phyloP scores from a whole-genome alignment of 202 grass and related monocot genomes.

The Sporobolus alterniflorus region DNA sequence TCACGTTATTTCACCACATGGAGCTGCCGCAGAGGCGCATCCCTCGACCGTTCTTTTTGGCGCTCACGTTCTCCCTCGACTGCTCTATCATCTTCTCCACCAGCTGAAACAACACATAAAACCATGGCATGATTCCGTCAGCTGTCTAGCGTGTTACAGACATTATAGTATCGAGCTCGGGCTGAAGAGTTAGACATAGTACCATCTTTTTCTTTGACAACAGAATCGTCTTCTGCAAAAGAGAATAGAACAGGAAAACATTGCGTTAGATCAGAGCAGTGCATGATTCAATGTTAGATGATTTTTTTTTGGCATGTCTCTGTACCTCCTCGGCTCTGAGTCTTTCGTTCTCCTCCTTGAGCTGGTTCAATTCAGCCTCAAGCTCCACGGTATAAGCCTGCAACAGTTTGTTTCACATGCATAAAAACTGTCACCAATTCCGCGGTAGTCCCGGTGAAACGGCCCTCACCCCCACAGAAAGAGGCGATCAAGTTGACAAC shows the following conservation, averaged over 20 bases:
- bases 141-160: not conserved
- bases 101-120: slow-evolving; percentile 43
- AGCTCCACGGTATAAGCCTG: slow-evolving; percentile 98
- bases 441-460: not conserved
- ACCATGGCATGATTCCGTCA: slow-evolving; percentile 3
- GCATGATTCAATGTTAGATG: too few species aligned
- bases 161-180: not conserved
- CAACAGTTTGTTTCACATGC: not conserved
- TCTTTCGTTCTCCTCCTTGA: slow-evolving; percentile 89
- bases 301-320: not conserved
- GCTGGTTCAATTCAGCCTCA: slow-evolving; percentile 82
- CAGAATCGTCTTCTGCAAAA: slow-evolving; percentile 57
- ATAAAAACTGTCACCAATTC: not conserved
- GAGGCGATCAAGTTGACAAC: not conserved
- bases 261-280: not conserved
- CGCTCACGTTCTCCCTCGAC: slow-evolving; percentile 48
- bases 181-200: not conserved
- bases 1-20: slow-evolving; percentile 48
- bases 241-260: not conserved
- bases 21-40: slow-evolving; percentile 46
- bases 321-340: slow-evolving; percentile 80
- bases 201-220: slow-evolving; percentile 71
- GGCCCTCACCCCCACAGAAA: not conserved
- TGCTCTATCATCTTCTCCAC: slow-evolving; percentile 56
- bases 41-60: slow-evolving; percentile 24